These are phyloP conservation scores for Dictyostelium citrinum DNA, from an alignment of 78 protist genomes.

Conservation along the genomic window DNA sequence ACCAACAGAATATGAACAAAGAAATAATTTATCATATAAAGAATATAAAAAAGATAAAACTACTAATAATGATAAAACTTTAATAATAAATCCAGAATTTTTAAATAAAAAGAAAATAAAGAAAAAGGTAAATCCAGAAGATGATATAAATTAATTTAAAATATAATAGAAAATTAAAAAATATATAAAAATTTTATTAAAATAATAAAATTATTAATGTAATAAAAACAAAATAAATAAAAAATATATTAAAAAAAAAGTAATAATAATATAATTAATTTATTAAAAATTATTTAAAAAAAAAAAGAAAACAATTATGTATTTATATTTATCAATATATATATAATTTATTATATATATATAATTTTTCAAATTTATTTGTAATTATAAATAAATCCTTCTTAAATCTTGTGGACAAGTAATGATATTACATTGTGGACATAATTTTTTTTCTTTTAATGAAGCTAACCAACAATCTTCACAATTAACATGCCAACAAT, in stretches of 20 bases:
- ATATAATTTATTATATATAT: not conserved
- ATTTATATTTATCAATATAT: no score
- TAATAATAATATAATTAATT: no score
- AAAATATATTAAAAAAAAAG: not conserved
- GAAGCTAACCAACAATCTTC: conserved; percentile 83
- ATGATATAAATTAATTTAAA: not conserved
- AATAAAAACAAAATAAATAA: not conserved
- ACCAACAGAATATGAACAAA: conserved; percentile 41
- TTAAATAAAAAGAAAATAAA: not conserved
- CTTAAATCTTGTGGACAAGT: conserved; percentile 78
- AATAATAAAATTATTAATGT: no score
- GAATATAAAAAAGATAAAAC: not conserved
- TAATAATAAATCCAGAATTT: not conserved
- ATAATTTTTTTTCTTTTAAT: conserved; percentile 68
- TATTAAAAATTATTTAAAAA: not conserved
- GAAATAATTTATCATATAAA: not conserved
- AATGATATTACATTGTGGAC: conserved; percentile 84
- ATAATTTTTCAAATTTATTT: not conserved
- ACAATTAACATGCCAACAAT: conserved; percentile 86
- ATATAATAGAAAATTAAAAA: not conserved
- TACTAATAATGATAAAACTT: not conserved
- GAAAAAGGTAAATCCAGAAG: not conserved
- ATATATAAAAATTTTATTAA: no score
- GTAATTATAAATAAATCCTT: conserved; percentile 65
- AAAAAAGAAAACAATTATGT: not conserved